These are phyloP conservation scores for Colletotrichum melonis DNA, from an alignment of 2,329 filamentous ascomycete genomes.

Conservation along the genomic window DNA sequence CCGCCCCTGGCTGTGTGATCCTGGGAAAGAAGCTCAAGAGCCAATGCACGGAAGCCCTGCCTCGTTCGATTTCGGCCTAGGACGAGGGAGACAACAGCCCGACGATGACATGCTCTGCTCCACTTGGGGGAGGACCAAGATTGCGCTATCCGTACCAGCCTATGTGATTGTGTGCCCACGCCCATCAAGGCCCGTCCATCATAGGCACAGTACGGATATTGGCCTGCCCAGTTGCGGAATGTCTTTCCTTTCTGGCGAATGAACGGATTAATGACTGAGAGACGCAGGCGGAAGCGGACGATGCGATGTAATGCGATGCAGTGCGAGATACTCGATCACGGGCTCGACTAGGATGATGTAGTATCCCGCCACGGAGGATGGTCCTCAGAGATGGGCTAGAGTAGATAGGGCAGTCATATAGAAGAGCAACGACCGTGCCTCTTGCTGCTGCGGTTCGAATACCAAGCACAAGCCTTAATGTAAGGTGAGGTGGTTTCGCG, in stretches of 20 bases:
- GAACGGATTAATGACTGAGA: neutral
- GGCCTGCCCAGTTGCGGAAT: conserved; percentile 6
- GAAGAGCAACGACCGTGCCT: conserved; percentile 14
- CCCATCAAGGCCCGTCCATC: neutral
- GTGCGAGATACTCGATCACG: neutral
- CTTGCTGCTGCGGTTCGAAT: conserved; percentile 9
- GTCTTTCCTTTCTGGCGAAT: neutral
- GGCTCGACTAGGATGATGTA: neutral
- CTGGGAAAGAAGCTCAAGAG: conserved; percentile 14
- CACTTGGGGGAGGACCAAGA: neutral
- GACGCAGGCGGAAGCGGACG: neutral
- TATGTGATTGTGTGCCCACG: neutral
- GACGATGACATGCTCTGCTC: conserved; percentile 34
- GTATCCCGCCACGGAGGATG: conserved; percentile 18
- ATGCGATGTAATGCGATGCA: neutral
- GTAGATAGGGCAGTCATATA: neutral
- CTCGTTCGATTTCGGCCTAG: conserved; percentile 25
- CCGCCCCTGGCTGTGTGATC: conserved; percentile 16
- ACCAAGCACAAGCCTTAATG: neutral
- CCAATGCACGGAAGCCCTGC: conserved; percentile 31
- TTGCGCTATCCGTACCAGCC: neutral
- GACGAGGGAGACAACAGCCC: conserved; percentile 8
- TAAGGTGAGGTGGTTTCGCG: neutral
- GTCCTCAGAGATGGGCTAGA: conserved; percentile 22
- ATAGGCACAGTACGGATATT: neutral